Evolutionary conservation across 208 protist genomes (phyloP), one percentile per base, ranked within the genome.

Genomic region (Wallacemonas sp.): DNA sequence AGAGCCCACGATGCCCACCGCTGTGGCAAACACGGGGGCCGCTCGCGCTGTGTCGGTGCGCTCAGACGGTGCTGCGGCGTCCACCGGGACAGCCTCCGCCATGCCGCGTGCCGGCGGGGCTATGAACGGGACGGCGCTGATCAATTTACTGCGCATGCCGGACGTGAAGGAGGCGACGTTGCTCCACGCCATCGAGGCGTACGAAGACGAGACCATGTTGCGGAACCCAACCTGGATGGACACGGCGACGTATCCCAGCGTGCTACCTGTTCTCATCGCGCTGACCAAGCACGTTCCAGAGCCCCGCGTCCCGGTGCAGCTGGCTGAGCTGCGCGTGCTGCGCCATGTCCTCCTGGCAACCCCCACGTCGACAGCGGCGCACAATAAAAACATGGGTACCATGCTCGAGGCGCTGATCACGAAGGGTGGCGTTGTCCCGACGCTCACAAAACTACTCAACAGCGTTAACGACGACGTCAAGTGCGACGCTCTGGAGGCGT

Each of bases 391-490:
- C 39, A 26, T 88, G 0, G 55, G 56, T 1, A 56, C 59, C 0
- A 65, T 93, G 31, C 36, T 93, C 0, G 62, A 86, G 30, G 46
- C 78, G 5, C 74, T 96, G 8, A 42, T 93, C 12, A 44, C 72
- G 11, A 71, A 91, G 28, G 79, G 77, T 1, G 41, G 75, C 17
- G 79, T 71, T 14, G 69, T 96, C 4, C 46, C 68, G 0, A 68
- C 78, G 27, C 70, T 95, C 17, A 83, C 75, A 22, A 77, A 72
- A 38, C 72, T 95, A 28, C 74, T 97, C n/a, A 84, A 73, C 42
- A 95, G 87, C 53, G 88, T 95, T n/a, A 97, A 96, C 68, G 91
- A 97, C 46, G 84, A 94, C 42, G 82, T 97, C 12, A 97, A 96
- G 72, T 91, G 83, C 66, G 93, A 94, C 62, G 88, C 81, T 27